Conservation (phyloP, 208 protist species). For the Entamoeba histolytica region DNA sequence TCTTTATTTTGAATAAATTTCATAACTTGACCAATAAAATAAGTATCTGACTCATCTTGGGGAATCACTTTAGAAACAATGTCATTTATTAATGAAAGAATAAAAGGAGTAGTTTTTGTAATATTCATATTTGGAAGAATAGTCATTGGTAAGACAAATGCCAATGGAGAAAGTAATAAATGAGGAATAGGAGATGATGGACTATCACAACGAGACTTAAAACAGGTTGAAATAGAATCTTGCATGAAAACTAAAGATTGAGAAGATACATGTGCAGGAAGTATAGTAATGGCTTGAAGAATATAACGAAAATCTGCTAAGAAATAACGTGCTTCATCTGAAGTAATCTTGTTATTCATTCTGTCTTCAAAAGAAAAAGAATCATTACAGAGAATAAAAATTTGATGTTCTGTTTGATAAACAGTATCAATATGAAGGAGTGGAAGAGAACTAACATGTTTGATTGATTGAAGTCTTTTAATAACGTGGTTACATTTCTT, state of each 20-base stretch:
- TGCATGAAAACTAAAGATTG: not conserved
- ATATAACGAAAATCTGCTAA: not conserved
- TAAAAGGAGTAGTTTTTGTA: not conserved
- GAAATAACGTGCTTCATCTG: not conserved
- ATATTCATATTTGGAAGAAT: not conserved
- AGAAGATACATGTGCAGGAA: not conserved
- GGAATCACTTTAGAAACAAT: too few relatives aligned
- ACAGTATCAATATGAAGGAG: not conserved
- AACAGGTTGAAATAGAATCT: not conserved
- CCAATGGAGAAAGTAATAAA: not conserved
- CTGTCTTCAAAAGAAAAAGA: not conserved
- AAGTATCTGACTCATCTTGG: not conserved
- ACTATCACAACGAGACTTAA: not conserved
- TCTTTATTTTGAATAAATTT: not conserved
- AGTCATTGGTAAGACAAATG: not conserved
- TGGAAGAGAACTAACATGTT: not conserved
- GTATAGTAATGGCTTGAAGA: not conserved
- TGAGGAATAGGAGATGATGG: not conserved
- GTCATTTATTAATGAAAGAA: not conserved
- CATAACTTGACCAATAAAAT: not conserved
- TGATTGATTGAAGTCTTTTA: not conserved
- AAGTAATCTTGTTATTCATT: not conserved
- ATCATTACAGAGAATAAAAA: not conserved
- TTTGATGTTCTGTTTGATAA: not conserved
- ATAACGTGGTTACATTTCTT: not conserved